Base-by-base conservation (phyloP, 139 green algal species). In the Nannochloris sp. region DNA sequence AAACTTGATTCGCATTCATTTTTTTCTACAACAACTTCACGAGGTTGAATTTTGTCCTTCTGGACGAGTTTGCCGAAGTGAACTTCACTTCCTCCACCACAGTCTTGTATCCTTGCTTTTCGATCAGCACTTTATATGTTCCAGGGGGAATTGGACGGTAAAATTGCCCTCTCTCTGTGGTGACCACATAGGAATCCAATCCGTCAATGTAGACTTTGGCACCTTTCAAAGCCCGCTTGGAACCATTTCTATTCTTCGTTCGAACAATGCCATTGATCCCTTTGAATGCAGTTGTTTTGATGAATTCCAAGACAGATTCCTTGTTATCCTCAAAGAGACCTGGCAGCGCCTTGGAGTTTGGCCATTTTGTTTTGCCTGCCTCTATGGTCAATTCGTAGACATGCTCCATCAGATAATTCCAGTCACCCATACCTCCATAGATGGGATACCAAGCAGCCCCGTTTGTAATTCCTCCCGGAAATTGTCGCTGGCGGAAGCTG, bases 391-490 rank as follows among this genome's bases (percentile, higher is more conserved):
- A 63, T 63, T 88, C 84, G 48, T 94, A 73, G 66, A 79, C 91
- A 37, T 65, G 62, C 2, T 44, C 77, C 11, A 68, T 72, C 4
- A 96, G 12, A 71, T 97, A 96, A 61, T 89, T 85, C 84, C 84
- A 96, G 76, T 95, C 85, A 69, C 91, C 84, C 82, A 92, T 86
- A 67, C 84, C 82, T 14, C 90, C 87, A 44, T 90, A 94, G 61
- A 97, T 64, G 1, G 87, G 82, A 72, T 96, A 97, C 91, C 91
- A 97, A 26, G 73, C 61, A 1, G 89, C 88, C 14, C 91, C 91
- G 51, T 97, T 97, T 49, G 86, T 95, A 56, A 93, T 90, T 49
- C 90, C 90, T 10, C 49, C 59, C 0, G 43, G 30, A 31, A 97
- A 97, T 67, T 94, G 78, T 59, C 78, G 11, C 46, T 69, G 69